Evolutionary conservation across 441 rosid genomes (phyloP).

Genomic region (Gossypium schwendimanii): DNA sequence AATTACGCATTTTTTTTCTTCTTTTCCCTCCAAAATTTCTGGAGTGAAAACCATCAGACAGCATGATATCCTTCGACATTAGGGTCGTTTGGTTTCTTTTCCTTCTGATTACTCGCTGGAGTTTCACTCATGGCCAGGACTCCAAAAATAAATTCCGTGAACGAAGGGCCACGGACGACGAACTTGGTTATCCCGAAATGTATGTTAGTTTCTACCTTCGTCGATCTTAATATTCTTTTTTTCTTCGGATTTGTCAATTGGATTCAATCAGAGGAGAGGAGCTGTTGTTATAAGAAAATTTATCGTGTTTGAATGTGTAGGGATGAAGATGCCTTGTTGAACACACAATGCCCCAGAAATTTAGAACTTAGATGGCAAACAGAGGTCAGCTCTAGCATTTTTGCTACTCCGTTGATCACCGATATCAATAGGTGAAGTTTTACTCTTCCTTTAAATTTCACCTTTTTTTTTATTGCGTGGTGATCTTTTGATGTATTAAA

Average conservation of each 20-base stretch:
- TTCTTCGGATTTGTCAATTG: constrained; percentile 6
- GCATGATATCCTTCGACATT: constrained; percentile 33
- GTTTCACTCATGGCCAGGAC: constrained; percentile 34
- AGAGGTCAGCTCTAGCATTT: constrained; percentile 95
- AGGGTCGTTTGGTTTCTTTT: constrained; percentile 37
- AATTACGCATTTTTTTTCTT: not conserved
- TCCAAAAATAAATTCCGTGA: constrained; percentile 67
- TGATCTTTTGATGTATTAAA: not conserved
- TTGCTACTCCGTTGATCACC: constrained; percentile 89
- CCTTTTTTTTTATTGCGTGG: not conserved
- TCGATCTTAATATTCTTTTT: not conserved
- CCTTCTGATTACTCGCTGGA: constrained; percentile 26
- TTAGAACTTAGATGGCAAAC: constrained; percentile 98
- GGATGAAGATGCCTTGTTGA: constrained; percentile 86
- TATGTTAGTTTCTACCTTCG: constrained; percentile 26
- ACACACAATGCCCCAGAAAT: constrained; percentile 81
- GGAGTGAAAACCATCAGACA: constrained; percentile 12
- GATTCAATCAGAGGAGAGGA: not conserved
- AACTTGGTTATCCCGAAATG: constrained; percentile 66
- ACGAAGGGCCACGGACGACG: constrained; percentile 76
- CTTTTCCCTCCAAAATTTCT: not conserved
- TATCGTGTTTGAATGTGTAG: constrained; percentile 32
- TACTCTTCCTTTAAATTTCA: not conserved
- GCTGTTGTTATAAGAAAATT: not conserved
- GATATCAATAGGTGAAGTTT: constrained; percentile 74